phyloP scores from a whole-genome alignment of 2,329 filamentous ascomycete species.

The Metarhizium anisopliae region DNA sequence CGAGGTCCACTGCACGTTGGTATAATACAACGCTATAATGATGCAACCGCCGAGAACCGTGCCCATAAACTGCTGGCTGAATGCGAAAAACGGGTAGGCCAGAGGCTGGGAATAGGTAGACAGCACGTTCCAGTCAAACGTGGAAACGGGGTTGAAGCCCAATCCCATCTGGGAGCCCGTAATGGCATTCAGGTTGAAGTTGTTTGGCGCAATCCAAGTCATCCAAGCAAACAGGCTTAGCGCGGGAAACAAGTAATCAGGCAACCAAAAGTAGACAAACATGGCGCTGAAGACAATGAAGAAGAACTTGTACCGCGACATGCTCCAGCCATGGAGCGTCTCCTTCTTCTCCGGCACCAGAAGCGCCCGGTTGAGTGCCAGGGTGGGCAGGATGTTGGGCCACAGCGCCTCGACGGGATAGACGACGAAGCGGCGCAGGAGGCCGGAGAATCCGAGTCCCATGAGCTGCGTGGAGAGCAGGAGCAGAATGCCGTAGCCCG shows the following conservation, averaged over 20 bases:
- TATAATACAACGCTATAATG: slow-evolving; percentile 35
- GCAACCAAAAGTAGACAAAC: slow-evolving; percentile 39
- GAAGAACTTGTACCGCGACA: slow-evolving; percentile 36
- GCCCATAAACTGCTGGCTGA: slow-evolving; percentile 26
- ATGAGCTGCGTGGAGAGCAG: slow-evolving; percentile 23
- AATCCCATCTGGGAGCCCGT: slow-evolving; percentile 31
- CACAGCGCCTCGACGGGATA: slow-evolving; percentile 25
- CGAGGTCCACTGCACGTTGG: slow-evolving; percentile 32
- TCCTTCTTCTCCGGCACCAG: slow-evolving; percentile 24
- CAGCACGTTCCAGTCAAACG: slow-evolving; percentile 39
- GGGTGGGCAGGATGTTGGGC: slow-evolving; percentile 22
- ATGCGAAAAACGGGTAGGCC: slow-evolving; percentile 29
- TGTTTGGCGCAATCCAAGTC: slow-evolving; percentile 39
- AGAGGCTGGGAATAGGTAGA: slow-evolving; percentile 17
- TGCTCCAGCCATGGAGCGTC: slow-evolving; percentile 32
- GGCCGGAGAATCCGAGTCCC: slow-evolving; percentile 23
- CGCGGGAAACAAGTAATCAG: slow-evolving; percentile 34
- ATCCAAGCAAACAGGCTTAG: slow-evolving; percentile 39
- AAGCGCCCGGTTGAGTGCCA: slow-evolving; percentile 25
- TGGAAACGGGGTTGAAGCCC: slow-evolving; percentile 40
- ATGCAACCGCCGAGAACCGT: slow-evolving; percentile 26
- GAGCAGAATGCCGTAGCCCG: slow-evolving; percentile 21
- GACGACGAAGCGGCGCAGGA: slow-evolving; percentile 25
- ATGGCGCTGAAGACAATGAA: slow-evolving; percentile 24
- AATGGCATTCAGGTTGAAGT: slow-evolving; percentile 30